Percentiles rank a stretch among this genome's conserved stretches.
Conservation (phyloP, 2,329 filamentous ascomycete genomes). For the Ophiostoma quercus region DNA sequence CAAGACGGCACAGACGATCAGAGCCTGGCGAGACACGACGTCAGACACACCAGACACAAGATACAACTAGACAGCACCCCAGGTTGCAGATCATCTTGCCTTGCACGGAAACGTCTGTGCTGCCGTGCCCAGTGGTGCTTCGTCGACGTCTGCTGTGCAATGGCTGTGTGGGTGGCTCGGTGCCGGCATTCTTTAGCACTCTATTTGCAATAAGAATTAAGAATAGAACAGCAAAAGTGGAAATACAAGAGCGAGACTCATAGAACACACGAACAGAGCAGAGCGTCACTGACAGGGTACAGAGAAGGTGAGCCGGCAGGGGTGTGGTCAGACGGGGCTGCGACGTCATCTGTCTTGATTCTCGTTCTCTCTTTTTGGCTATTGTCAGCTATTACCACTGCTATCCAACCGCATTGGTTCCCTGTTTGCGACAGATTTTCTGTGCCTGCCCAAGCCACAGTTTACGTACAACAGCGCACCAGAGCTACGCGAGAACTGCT, state of each 20-base stretch:
- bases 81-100: constrained; percentile 4
- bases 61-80: neutral
- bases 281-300: neutral
- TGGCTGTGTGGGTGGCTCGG: constrained; percentile 3
- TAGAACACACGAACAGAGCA: neutral
- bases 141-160: constrained; percentile 8
- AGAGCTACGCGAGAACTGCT: too few species aligned
- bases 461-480: constrained; percentile 6
- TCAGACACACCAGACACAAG: neutral
- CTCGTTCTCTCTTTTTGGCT: neutral
- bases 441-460: constrained; percentile 4
- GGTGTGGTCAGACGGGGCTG: constrained; percentile 7
- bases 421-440: neutral
- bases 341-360: neutral
- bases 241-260: neutral
- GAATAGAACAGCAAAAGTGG: neutral
- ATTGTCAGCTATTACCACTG: neutral
- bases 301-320: neutral
- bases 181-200: neutral
- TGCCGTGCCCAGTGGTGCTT: neutral
- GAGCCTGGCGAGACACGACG: constrained; percentile 7
- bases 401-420: neutral
- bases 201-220: neutral
- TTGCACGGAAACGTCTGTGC: neutral
- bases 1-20: neutral